Base-by-base conservation (phyloP, 352 stramenopile genomes). In the Globisporangium lucens region DNA sequence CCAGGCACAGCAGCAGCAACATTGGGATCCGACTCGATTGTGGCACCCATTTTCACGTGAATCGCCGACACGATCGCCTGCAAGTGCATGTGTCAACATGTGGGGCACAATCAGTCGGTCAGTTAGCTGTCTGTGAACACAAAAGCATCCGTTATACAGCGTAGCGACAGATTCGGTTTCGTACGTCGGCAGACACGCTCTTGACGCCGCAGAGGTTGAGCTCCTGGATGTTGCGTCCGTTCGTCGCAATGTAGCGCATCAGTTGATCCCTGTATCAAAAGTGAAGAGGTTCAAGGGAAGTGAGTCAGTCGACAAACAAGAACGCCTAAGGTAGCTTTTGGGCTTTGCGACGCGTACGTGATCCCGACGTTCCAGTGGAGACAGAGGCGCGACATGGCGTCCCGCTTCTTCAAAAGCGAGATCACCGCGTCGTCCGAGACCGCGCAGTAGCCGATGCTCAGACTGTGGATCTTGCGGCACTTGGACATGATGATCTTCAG, bases 151-250 rank as follows among this genome's bases (percentile, higher is more conserved):
- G 17, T 5, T 46, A 46, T n/a, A 49, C 13, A 49, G 41, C 20
- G 15, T n/a, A 49, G 41, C 41, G 17, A 2, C 41, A 20, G 41
- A 49, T 22, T n/a, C 36, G 43, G 22, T 55, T 12, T 15, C 67
- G 12, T 74, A 94, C 89, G 56, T 96, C 87, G 22, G 86, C 85
- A 3, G 87, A 89, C 29, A 95, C 76, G 35, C 83, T 93, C 66
- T 95, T 97, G 35, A 97, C 88, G 13, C 89, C 89, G 63, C 89
- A 97, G 47, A 97, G 56, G 43, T 94, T 94, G 55, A 97, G 75
- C 41, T 97, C 89, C 63, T 95, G 85, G 41, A 97, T 79, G 66
- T 95, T 95, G 22, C 83, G 79, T 2, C 80, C 87, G 30, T 83
- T 84, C 8, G 73, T 70, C 4, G 82, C 86, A 29, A 97, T 89